A percentile compares a stretch with the other conserved stretches of the same genome.
These are phyloP conservation scores for Sordaria brevicollis DNA, from an alignment of 495 filamentous ascomycete genomes.

Conservation along the genomic window DNA sequence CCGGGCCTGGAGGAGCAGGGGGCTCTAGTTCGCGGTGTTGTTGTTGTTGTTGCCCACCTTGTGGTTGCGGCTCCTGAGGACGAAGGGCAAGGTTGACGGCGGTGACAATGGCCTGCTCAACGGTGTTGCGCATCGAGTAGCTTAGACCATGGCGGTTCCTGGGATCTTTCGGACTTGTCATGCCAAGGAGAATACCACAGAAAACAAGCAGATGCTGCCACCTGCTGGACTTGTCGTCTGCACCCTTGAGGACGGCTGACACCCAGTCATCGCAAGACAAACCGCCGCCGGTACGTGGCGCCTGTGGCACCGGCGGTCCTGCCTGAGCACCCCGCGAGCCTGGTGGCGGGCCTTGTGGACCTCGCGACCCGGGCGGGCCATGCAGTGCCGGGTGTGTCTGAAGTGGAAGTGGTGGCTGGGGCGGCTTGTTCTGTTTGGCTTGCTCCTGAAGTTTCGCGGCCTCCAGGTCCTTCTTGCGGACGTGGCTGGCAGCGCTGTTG, in stretches of 20 bases:
- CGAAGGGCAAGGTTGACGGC: constrained; percentile 66
- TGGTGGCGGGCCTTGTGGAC: not conserved
- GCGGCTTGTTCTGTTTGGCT: constrained; percentile 6
- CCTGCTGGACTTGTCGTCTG: constrained; percentile 70
- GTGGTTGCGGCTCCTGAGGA: constrained; percentile 1
- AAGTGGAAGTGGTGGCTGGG: not conserved
- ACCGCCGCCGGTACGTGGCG: constrained; percentile 33
- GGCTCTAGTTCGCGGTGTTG: constrained; percentile 31
- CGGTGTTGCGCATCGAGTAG: constrained; percentile 49
- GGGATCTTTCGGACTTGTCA: constrained; percentile 38
- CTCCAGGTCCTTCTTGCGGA: constrained; percentile 46
- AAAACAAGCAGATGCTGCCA: constrained; percentile 85
- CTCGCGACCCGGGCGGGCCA: not conserved
- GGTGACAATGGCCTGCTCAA: constrained; percentile 67
- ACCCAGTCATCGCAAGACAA: constrained; percentile 68
- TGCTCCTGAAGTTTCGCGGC: constrained; percentile 29
- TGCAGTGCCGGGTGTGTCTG: not conserved
- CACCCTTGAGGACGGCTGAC: constrained; percentile 69
- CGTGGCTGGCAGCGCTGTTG: constrained; percentile 66
- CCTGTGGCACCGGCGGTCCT: constrained; percentile 1
- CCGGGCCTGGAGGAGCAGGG: constrained; percentile 44
- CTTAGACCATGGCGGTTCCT: constrained; percentile 55
- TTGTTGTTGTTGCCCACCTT: constrained; percentile 16
- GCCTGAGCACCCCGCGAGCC: not conserved
- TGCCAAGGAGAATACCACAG: constrained; percentile 71